Evolutionary conservation across 1,284 basidiomycete species (phyloP).

Genomic region (Naganishia albida): DNA sequence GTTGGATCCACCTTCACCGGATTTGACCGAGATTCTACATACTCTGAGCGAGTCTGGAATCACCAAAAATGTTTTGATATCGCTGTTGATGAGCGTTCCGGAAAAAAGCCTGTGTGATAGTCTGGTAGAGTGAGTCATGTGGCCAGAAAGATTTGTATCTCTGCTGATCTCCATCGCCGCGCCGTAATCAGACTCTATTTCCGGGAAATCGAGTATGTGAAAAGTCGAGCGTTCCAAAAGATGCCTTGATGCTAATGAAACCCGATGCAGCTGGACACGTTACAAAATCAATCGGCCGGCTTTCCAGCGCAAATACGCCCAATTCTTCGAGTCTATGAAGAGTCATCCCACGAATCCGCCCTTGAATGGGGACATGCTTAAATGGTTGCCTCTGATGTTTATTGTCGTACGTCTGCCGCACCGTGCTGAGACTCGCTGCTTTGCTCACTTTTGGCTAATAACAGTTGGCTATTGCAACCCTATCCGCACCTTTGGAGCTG

Average conservation of each 20-base stretch:
- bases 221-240: too few species aligned
- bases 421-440: too few species aligned
- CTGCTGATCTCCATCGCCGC: neutral
- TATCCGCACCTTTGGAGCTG: conserved; percentile 52
- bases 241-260: too few species aligned
- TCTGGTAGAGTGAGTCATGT: conserved; percentile 46
- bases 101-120: conserved; percentile 52
- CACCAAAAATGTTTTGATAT: conserved; percentile 50
- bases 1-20: conserved; percentile 32
- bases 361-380: conserved; percentile 52
- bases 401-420: conserved; percentile 49
- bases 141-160: neutral
- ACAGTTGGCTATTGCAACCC: conserved; percentile 54
- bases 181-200: conserved; percentile 33
- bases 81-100: conserved; percentile 53
- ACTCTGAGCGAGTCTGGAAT: conserved; percentile 54
- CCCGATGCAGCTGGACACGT: conserved; percentile 52
- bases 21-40: conserved; percentile 48
- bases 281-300: conserved; percentile 54
- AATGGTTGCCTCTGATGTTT: conserved; percentile 55
- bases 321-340: conserved; percentile 53
- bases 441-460: conserved; percentile 4
- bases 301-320: conserved; percentile 50
- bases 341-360: conserved; percentile 50
- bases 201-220: conserved; percentile 38